phyloP scores from a whole-genome alignment of 805 yeast species.

The Sugiyamaella boreocaroliniensis region DNA sequence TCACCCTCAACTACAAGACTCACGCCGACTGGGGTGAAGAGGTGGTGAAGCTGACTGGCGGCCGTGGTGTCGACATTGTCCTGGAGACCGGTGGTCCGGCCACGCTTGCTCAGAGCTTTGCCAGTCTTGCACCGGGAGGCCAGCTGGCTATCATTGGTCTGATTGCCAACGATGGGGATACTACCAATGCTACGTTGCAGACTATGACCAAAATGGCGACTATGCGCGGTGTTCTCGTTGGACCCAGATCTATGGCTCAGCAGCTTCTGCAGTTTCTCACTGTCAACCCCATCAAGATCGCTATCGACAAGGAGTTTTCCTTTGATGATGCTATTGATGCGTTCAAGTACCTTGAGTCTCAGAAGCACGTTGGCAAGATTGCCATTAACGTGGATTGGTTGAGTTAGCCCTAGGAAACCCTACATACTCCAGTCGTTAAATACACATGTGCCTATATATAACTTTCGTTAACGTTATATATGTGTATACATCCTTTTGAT shows the following conservation, averaged over 20 bases:
- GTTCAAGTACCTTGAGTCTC: constrained; percentile 3
- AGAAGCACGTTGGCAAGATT: constrained; percentile 11
- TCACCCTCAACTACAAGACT: constrained; percentile 7
- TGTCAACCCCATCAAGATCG: constrained; percentile 2
- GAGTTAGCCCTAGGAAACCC: too few species aligned
- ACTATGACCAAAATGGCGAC: not conserved
- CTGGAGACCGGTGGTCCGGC: constrained; percentile 13
- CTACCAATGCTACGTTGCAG: not conserved
- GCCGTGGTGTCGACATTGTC: constrained; percentile 11
- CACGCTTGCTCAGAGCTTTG: constrained; percentile 8
- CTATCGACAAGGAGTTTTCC: constrained; percentile 6
- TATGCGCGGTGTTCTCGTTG: constrained; percentile 9
- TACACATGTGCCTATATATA: too few species aligned
- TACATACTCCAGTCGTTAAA: too few species aligned
- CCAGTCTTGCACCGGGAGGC: constrained; percentile 4
- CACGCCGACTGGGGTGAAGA: constrained; percentile 9
- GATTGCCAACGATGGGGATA: constrained; percentile 4
- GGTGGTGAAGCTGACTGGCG: constrained; percentile 6
- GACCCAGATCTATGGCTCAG: not conserved
- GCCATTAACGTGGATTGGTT: not conserved
- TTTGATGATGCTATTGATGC: constrained; percentile 10
- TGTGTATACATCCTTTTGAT: too few species aligned
- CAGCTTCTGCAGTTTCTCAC: constrained; percentile 7
- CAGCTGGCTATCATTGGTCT: constrained; percentile 6
- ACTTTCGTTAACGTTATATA: too few species aligned